Evolutionary conservation across 2,329 filamentous ascomycete genomes (phyloP), one percentile per base, ranked within the genome.

Genomic region (Pseudodiploospora longispora): DNA sequence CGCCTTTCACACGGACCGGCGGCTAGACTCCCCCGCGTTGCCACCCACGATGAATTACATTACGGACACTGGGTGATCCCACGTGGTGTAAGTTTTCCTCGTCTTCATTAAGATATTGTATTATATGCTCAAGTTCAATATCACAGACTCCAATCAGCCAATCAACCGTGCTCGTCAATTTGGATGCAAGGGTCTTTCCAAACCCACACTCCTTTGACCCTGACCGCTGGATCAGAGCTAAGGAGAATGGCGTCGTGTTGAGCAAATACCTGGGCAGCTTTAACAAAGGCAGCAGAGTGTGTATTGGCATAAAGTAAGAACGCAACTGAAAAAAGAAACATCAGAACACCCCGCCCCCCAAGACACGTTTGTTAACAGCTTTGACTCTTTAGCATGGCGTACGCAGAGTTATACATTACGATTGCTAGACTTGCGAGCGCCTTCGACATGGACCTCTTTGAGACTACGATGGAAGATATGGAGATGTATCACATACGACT

Each of bases 51-150:
- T 3, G 19, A 19, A 19, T 19, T 19, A 19, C 46, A 52, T 12
- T 63, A 60, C 46, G 54, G 55, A 27, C 51, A 62, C 40, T 59
- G 55, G 52, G 47, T 45, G 3, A 63, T 63, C 39, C 61, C 61
- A 2, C 53, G 59, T 4, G 52, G 55, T 1, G 59, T 61, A 57
- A 30, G 55, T 19, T 19, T 19, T 19, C 19, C 19, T 19, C 19
- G 2, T 19, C 19, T 19, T 19, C 19, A 19, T 19, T 2, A 19
- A 19, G 19, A 19, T 19, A 19, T 19, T 19, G 19, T 19, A 19
- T 19, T 19, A 19, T 19, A 19, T 19, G 19, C 19, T 19, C 19
- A 19, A 19, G 19, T 12, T 34, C 12, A 9, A 9, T 12, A 12
- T 9, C 41, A 31, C 35, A 46, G 44, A 46, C 34, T 4, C 38